Evolutionary conservation across 768 basidiomycete species (phyloP).

Genomic region (Kwoniella botswanensis): DNA sequence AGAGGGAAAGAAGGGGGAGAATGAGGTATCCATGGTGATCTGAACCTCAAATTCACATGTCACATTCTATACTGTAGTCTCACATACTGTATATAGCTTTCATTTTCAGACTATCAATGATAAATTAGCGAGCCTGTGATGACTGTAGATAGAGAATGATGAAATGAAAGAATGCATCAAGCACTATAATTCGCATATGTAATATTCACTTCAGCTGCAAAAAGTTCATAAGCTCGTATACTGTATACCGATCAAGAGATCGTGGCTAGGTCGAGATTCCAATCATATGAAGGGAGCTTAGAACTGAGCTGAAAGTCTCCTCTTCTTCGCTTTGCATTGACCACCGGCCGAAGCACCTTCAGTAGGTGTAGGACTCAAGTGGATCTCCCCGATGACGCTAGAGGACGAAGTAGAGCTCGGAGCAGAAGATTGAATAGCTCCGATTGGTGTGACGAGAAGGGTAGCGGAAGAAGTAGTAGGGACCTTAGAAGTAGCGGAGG

Average conservation of each 20-base stretch:
- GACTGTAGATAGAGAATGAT: not conserved
- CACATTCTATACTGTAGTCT: no score
- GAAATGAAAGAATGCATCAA: not conserved
- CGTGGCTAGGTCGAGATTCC: not conserved
- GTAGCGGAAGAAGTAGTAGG: not conserved
- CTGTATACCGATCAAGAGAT: no score
- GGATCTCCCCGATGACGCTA: not conserved
- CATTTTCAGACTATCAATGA: no score
- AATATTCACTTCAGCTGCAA: no score
- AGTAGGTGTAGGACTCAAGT: not conserved
- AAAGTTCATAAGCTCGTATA: no score
- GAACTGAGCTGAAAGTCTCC: slow-evolving; percentile 11
- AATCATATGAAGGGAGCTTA: not conserved
- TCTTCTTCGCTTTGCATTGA: slow-evolving; percentile 14
- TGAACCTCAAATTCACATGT: not conserved
- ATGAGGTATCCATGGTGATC: not conserved
- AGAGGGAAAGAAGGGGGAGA: not conserved
- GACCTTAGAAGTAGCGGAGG: not conserved
- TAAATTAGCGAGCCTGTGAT: no score
- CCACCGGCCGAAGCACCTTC: not conserved
- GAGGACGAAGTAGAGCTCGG: not conserved
- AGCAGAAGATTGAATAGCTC: not conserved
- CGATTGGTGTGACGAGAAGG: not conserved
- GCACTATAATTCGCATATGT: not conserved
- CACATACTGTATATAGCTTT: no score